Evolutionary conservation across 1,284 basidiomycete genomes (phyloP).

Genomic region (Fomitopsis palustris): DNA sequence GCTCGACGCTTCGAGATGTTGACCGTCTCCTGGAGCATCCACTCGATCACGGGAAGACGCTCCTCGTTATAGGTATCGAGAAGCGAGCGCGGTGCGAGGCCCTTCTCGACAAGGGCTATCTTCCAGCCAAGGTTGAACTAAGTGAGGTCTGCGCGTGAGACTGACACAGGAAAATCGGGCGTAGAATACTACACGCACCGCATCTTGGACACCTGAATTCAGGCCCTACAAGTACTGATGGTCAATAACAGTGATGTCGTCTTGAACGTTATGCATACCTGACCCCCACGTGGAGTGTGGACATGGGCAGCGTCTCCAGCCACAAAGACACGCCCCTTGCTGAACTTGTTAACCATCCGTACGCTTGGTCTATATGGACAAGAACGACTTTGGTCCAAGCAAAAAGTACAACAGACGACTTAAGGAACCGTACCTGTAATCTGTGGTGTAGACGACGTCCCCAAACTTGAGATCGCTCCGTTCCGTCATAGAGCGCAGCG

Average conservation of each 20-base stretch:
- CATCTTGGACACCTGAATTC: constrained; percentile 10
- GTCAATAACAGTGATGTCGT: too few species aligned
- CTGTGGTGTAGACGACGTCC: constrained; percentile 3
- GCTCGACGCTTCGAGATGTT: not conserved
- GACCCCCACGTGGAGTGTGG: constrained; percentile 23
- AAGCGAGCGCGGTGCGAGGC: constrained; percentile 18
- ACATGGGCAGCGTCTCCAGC: constrained; percentile 29
- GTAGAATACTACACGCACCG: not conserved
- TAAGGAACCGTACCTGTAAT: constrained; percentile 3
- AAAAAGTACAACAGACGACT: not conserved
- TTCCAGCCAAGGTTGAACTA: constrained; percentile 33
- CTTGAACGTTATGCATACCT: constrained; percentile 22
- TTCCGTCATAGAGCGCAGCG: constrained; percentile 2
- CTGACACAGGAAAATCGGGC: not conserved
- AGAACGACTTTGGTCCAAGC: not conserved
- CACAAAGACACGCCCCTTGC: constrained; percentile 32
- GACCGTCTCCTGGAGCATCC: constrained; percentile 22
- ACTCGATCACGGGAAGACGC: constrained; percentile 24
- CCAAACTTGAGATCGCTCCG: constrained; percentile 7
- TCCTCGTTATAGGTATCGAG: constrained; percentile 25
- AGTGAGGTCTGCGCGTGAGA: not conserved
- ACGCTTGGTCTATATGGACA: constrained; percentile 30
- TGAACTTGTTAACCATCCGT: constrained; percentile 34
- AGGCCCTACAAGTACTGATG: constrained; percentile 1
- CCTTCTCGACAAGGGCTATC: constrained; percentile 27